Evolutionary conservation across 352 stramenopile species (phyloP).

Genomic region (Pseudoperonospora humuli): DNA sequence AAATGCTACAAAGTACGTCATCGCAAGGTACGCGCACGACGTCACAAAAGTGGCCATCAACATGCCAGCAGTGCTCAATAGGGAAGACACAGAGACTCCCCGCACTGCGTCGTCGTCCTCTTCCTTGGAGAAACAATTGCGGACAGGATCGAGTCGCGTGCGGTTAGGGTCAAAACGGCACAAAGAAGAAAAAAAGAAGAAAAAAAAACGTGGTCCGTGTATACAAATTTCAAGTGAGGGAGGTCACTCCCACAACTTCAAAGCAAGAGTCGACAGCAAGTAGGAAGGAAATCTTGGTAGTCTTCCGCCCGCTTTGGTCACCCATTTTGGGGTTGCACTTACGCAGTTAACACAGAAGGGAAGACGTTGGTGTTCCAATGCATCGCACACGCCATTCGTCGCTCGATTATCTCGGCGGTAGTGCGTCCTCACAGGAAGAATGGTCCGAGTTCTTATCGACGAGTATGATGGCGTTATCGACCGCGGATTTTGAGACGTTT

Average conservation of each 20-base stretch:
- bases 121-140: no score
- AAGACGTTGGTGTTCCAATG: conserved; percentile 15
- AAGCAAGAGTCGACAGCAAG: conserved; percentile 11
- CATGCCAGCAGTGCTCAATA: no score
- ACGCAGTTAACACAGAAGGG: background rate
- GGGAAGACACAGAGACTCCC: no score
- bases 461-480: conserved; percentile 54
- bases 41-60: no score
- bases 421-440: conserved; percentile 33
- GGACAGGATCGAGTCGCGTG: no score
- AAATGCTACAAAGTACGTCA: no score
- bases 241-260: conserved; percentile 31
- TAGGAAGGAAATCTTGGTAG: conserved; percentile 7
- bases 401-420: conserved; percentile 38
- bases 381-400: conserved; percentile 55
- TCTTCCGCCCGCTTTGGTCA: conserved; percentile 10
- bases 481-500: conserved; percentile 20
- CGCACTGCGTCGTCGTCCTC: no score
- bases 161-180: background rate
- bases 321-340: conserved; percentile 3
- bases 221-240: conserved; percentile 28
- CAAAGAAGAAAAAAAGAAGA: conserved; percentile 4
- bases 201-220: background rate
- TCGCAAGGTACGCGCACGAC: no score
- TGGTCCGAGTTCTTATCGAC: conserved; percentile 57